Base-by-base conservation (phyloP, 2,329 filamentous ascomycete genomes). In the Monosporascus sp. region DNA sequence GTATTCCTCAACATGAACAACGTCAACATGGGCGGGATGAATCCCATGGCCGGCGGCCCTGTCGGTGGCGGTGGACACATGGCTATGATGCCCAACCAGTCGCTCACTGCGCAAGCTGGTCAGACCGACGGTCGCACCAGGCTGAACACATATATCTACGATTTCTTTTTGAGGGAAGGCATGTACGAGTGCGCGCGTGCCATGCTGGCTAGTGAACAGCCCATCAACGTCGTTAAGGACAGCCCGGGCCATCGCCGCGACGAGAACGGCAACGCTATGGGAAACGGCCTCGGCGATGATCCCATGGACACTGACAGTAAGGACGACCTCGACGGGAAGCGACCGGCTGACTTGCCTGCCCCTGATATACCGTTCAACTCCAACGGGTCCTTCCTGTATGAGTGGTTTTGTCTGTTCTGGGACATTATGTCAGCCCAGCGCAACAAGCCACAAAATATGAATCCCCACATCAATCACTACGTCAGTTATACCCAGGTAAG, bases 341-440 rank as follows among this genome's bases (percentile, higher is more conserved):
- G 88, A 44, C 89, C 89, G 1, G 82, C 86, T 53, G 91, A 96
- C 65, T 79, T 97, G 39, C 93, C 93, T 5, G 79, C 82, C 6
- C 86, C 90, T 14, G 84, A 84, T 57, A 76, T 90, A 6, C 84
- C 85, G 14, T 80, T 81, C 48, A 77, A 78, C 55, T 80, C 80
- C 51, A 88, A 87, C 63, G 88, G 82, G 57, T 90, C 89, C 25
- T 97, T 99, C 65, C 78, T 99, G n/a, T 88, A 90, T 62, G 94
- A 97, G 65, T 99, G 94, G 94, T 99, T 95, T 76, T 90, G 87
- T 66, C 81, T 97, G 50, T 99, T 99, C 71, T 97, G 91, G 91
- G 94, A 99, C 65, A 90, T 97, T 62, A 95, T 89, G 72, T 85
- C 85, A 66, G 90, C 90, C 52, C 89, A 93, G 67, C 88, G 90